Base-by-base conservation (phyloP, 2,329 filamentous ascomycete genomes). In the Colletotrichum magnum region DNA sequence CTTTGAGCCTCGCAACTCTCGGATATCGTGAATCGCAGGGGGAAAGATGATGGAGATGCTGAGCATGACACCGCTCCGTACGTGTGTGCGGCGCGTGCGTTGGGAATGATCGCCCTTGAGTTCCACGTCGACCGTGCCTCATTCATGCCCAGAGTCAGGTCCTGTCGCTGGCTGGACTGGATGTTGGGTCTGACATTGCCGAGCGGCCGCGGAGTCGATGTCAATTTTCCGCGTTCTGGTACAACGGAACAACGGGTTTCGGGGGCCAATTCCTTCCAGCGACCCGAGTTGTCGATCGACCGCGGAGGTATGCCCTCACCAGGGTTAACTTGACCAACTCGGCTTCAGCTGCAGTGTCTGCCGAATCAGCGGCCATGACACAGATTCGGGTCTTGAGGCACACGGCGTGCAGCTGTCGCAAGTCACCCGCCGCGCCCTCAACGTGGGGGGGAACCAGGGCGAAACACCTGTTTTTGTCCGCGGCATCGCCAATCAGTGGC, bases 141-240 rank as follows among this genome's bases (percentile, higher is more conserved):
- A 58, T 60, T 69, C 56, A 60, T 66, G 62, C 66, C 51, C 56
- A 56, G 18, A 18, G 26, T 57, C 50, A 26, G 56, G 36, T 66
- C 21, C 66, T 21, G 36, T 66, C 21, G 21, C 21, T 24, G 21
- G 21, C 21, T 24, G 21, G 21, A 24, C 66, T 21, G 26, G 63
- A 41, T 24, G 21, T 59, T 60, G 57, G 41, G 41, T 48, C 43
- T 52, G 50, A 60, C 62, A 36, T 66, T 66, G 66, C 56, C 41
- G 41, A 54, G 51, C 45, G 43, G 54, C 50, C 62, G 43, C 51
- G 61, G 36, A 54, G 26, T 36, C 16, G 58, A 26, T 56, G 60
- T 41, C 62, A 60, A 60, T 45, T 60, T 61, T 64, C 61, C 56
- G 60, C 36, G 51, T 26, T 32, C 61, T 50, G 61, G 54, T 43